Conservation (phyloP, 805 yeast genomes). For the Pichia occidentalis region DNA sequence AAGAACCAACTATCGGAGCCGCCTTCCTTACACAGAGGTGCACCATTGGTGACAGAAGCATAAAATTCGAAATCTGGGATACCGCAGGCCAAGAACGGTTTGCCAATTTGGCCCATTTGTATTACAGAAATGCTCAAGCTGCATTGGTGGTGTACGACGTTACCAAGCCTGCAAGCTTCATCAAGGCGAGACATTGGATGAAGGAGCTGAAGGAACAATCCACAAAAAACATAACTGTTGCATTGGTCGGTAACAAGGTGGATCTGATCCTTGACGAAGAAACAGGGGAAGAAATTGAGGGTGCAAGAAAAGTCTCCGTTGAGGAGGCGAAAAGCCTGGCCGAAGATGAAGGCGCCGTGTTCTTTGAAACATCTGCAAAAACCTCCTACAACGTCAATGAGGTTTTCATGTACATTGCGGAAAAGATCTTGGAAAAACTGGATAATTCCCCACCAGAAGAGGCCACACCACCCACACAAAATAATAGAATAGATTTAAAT, state of each 20-base stretch:
- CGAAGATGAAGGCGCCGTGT: slow-evolving; percentile 81
- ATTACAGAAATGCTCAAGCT: slow-evolving; percentile 95
- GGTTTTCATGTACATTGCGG: slow-evolving; percentile 85
- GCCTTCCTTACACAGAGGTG: slow-evolving; percentile 94
- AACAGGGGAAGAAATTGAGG: slow-evolving; percentile 42
- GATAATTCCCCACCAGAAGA: slow-evolving; percentile 10
- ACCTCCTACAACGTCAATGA: slow-evolving; percentile 84
- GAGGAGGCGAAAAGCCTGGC: slow-evolving; percentile 88
- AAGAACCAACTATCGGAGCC: slow-evolving; percentile 97
- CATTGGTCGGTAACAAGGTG: slow-evolving; percentile 87
- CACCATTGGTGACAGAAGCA: slow-evolving; percentile 74
- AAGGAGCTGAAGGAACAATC: slow-evolving; percentile 95
- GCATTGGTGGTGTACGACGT: slow-evolving; percentile 94
- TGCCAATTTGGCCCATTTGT: slow-evolving; percentile 95
- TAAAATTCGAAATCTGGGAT: slow-evolving; percentile 93
- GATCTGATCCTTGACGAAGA: slow-evolving; percentile 59
- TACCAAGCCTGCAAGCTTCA: slow-evolving; percentile 89
- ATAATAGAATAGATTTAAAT: slow-evolving; percentile 32
- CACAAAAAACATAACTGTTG: slow-evolving; percentile 83
- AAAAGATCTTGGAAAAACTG: slow-evolving; percentile 57
- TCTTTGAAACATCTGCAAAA: slow-evolving; percentile 94
- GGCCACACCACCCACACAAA: slow-evolving; percentile 2
- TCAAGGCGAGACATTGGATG: slow-evolving; percentile 98
- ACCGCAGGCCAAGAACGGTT: slow-evolving; percentile 98
- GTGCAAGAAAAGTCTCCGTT: slow-evolving; percentile 66